Evolutionary conservation across 345 rosid species (phyloP), one percentile per base, ranked within the genome.

Genomic region (Diplotaxis tenuifolia): DNA sequence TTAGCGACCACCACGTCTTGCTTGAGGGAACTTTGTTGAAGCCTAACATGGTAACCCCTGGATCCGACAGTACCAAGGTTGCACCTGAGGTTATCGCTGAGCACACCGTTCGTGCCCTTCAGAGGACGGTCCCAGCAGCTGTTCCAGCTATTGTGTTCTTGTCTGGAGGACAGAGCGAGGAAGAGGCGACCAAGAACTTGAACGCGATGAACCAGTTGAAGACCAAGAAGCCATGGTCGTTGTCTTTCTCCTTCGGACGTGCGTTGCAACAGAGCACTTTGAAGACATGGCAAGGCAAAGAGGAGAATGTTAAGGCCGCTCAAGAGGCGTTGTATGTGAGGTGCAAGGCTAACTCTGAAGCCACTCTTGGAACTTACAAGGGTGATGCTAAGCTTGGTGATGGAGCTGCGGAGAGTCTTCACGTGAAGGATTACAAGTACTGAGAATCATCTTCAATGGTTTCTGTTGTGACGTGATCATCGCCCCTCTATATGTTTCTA

Each of bases 321-420:
- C 52, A 45, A 15, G 52, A 45, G 52, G 53, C 53, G 4, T 47
- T 47, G 53, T 47, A 47, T 16, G 53, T 47, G 53, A 47, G 53
- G 53, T 47, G 53, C 53, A 47, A 47, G 53, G 53, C 53, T 47
- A 47, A 47, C 20, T 47, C 53, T 47, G 53, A 47, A 16, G 53
- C 53, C 1, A 47, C 53, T 1, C 53, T 47, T 15, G 53, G 53
- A 47, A 47, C 53, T 47, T 47, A 47, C 53, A 47, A 47, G 7
- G 53, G 53, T 47, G 53, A 47, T 47, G 53, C 53, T 47, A 47
- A 47, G 53, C 53, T 47, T 47, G 53, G 53, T 47, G 53, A 47
- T 47, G 53, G 53, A 47, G 53, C 53, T 4, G 53, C 53, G 0
- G 53, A 47, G 53, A 47, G 53, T 9, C 53, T 47, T 47, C 53